Evolutionary conservation across 768 basidiomycete genomes (phyloP), one percentile per base, ranked within the genome.

Genomic region (Mycena belliarum): DNA sequence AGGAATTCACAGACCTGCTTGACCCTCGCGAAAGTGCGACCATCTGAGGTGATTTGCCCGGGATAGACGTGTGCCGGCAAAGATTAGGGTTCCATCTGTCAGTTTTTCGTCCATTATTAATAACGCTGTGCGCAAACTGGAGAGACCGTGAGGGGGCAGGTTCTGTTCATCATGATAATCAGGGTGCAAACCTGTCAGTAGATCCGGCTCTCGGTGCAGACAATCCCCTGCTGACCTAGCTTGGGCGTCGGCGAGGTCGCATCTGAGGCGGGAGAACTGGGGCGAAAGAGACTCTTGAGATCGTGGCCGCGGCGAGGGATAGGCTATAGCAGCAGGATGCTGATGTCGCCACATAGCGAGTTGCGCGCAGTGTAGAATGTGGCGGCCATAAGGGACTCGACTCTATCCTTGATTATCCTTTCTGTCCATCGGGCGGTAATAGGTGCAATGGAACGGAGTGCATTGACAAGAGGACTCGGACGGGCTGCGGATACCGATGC

Each of bases 141-240:
- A 18, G 51, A 52, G 45, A 52, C 25, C 35, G 37, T 46, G 21
- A 15, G 48, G n/a, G 45, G 9, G 32, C 9, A 18, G 14, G 28
- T 52, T 59, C 57, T 49, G 29, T 52, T 20, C 51, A 59, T 59
- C 57, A 59, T 59, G 51, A 59, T 59, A 4, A 59, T 58, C 56
- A 51, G 10, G 43, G n/a, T 8, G 41, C 46, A n/a, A 40, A 3
- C 28, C 40, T 47, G 57, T 33, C 57, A 52, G 23, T 33, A 57
- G 57, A 52, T 58, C 57, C 57, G 57, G 47, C 4, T 28, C 28
- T 49, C 24, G 56, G 38, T 29, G 50, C 35, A 52, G 32, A 7
- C 26, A 38, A 38, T 3, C 48, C 11, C 23, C 35, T 33, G 25
- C 49, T 42, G 41, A 33, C 46, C 26, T 23, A 11, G 47, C 7